Base-by-base conservation (phyloP, 371 early-diverging fungal species). In the Circinella umbellata region DNA sequence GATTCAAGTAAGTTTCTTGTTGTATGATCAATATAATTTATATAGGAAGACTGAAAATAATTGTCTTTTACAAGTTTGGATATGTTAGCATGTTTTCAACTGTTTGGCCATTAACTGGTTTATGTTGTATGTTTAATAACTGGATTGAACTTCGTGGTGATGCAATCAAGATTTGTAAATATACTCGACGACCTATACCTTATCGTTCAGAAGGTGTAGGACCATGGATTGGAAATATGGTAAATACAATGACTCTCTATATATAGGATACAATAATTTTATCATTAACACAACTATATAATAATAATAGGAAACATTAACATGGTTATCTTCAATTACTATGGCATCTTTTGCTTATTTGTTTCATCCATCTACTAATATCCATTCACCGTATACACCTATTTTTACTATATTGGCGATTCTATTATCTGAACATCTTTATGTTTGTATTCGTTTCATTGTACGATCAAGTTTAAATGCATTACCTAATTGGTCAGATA, bases 121-220 rank as follows among this genome's bases (percentile, higher is more conserved):
- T 96, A 27, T 88, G 89, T 35, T 91, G 93, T 39, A 82, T 95
- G 66, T 39, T 95, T 48, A 96, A 95, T 79, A 95, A 96, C 77
- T 93, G 92, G 90, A 73, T 95, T 42, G 96, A 97, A 77, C 77
- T 97, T 67, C 87, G 97, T 59, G 87, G 92, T 4, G 96, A 97
- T 76, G 95, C 95, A 0, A 85, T 92, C 74, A 96, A 96, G 76
- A 86, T 96, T 57, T 92, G 93, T 74, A 87, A 88, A 61, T 89
- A 92, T 64, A 89, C 91, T 11, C 81, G 89, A 68, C 91, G 95
- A 20, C 94, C 95, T 3, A 84, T 90, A 55, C 95, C 97, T 8
- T 57, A 73, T 9, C 86, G 95, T 17, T 90, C 91, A 17, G 95
- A 95, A 69, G 87, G 91, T 53, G 92, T 94, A 70, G 95, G 94